These are phyloP conservation scores for Buddleja alternifolia DNA, from an alignment of 257 asterid species.

Conservation along the genomic window DNA sequence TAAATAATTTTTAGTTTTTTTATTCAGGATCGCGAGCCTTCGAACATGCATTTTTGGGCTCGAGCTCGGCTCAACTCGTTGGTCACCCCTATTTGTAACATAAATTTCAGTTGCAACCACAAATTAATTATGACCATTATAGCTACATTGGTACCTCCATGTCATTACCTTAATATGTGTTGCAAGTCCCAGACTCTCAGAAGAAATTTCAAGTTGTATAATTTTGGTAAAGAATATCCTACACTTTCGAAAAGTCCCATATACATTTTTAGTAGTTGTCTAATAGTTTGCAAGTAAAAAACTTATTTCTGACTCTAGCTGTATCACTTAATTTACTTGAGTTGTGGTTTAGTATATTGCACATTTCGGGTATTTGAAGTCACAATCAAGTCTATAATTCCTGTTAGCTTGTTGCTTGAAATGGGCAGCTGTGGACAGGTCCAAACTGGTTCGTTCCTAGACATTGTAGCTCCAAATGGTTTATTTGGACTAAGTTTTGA, in stretches of 20 bases:
- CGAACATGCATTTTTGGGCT: no score
- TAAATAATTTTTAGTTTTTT: no score
- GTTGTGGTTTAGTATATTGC: background rate
- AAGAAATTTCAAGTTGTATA: constrained; percentile 1
- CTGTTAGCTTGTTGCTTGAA: constrained; percentile 26
- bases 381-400: background rate
- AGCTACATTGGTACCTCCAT: background rate
- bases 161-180: constrained; percentile 3
- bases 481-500: constrained; percentile 84
- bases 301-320: background rate
- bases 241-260: no score
- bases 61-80: no score
- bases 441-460: constrained; percentile 82
- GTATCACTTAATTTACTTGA: background rate
- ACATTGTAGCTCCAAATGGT: constrained; percentile 86
- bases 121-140: background rate
- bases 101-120: background rate
- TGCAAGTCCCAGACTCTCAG: background rate
- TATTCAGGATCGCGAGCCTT: no score
- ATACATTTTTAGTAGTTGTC: constrained; percentile 5
- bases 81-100: no score
- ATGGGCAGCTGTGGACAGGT: constrained; percentile 79
- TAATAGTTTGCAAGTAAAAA: background rate
- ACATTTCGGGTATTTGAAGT: background rate
- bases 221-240: background rate